phyloP scores from a whole-genome alignment of 2,329 filamentous ascomycete species.

The Sporothrix sp. region DNA sequence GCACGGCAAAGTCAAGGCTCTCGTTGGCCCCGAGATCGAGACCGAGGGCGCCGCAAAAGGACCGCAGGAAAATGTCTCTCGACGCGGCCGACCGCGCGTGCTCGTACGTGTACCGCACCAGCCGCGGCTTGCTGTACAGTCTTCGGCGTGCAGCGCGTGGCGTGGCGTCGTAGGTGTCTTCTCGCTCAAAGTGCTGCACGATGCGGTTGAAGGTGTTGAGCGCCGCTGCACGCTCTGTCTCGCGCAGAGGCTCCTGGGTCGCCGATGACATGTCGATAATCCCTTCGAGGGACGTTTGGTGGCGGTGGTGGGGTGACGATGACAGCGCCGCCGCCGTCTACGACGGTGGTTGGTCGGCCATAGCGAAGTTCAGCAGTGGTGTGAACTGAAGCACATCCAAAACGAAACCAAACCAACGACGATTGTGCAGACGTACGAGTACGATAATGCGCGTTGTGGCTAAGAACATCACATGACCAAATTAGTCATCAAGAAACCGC shows the following conservation, averaged over 20 bases:
- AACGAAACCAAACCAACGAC: too few species aligned
- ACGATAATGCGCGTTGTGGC: too few species aligned
- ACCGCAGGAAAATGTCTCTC: constrained; percentile 20
- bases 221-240: constrained; percentile 13
- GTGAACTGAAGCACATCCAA: too few species aligned
- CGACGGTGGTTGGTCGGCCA: too few species aligned
- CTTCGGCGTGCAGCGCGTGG: neutral
- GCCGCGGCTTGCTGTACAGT: constrained; percentile 19
- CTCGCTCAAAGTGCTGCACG: constrained; percentile 16
- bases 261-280: constrained; percentile 15
- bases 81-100: constrained; percentile 21
- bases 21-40: constrained; percentile 15
- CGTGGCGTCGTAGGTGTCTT: neutral
- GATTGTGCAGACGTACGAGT: too few species aligned
- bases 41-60: constrained; percentile 18
- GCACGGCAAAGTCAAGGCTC: constrained; percentile 14
- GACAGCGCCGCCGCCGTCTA: too few species aligned
- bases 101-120: constrained; percentile 22
- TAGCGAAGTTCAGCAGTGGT: too few species aligned
- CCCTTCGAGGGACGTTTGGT: constrained; percentile 18
- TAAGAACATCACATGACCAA: too few species aligned
- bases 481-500: too few species aligned
- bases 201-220: constrained; percentile 18
- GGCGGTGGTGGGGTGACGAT: constrained; percentile 14
- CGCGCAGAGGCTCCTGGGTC: constrained; percentile 12